A percentile compares a stretch with the other conserved stretches of the same genome.
These are phyloP conservation scores for Eucalyptus marginata DNA, from an alignment of 345 rosid species.

Conservation along the genomic window DNA sequence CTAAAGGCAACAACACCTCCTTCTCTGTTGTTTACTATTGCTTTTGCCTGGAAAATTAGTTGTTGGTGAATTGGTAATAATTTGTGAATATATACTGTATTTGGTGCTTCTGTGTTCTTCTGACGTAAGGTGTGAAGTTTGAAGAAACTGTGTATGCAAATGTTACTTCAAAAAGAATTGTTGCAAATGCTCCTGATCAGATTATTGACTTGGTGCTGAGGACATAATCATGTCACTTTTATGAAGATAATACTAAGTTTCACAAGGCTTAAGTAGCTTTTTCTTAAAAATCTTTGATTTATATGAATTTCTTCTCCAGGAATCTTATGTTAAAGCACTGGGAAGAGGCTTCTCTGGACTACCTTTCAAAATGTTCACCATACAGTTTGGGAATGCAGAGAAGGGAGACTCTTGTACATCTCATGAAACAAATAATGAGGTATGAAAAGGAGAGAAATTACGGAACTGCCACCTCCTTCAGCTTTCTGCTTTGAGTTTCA, in stretches of 20 bases:
- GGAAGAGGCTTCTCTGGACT: not conserved
- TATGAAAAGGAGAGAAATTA: not conserved
- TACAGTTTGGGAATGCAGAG: not conserved
- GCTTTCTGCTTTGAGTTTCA: not conserved
- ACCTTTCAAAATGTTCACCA: not conserved
- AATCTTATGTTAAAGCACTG: not conserved
- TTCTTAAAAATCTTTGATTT: not conserved
- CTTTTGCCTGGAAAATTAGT: not conserved
- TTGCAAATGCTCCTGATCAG: not conserved
- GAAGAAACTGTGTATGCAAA: not conserved
- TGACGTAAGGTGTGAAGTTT: not conserved
- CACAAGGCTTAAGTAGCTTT: not conserved
- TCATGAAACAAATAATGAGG: not conserved
- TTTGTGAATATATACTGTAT: not conserved
- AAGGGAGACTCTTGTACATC: not conserved
- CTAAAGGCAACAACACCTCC: not conserved
- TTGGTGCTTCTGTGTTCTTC: not conserved
- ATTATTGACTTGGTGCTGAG: not conserved
- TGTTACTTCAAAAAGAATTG: not conserved
- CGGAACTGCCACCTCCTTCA: not conserved
- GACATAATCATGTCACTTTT: not conserved
- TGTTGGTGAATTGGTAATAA: not conserved
- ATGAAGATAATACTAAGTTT: not conserved
- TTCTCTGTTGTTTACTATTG: not conserved
- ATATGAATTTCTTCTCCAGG: not conserved